Evolutionary conservation across 164 flowering plant genomes (phyloP), one percentile per base, ranked within the genome.

Genomic region (Umbilicus rupestris): DNA sequence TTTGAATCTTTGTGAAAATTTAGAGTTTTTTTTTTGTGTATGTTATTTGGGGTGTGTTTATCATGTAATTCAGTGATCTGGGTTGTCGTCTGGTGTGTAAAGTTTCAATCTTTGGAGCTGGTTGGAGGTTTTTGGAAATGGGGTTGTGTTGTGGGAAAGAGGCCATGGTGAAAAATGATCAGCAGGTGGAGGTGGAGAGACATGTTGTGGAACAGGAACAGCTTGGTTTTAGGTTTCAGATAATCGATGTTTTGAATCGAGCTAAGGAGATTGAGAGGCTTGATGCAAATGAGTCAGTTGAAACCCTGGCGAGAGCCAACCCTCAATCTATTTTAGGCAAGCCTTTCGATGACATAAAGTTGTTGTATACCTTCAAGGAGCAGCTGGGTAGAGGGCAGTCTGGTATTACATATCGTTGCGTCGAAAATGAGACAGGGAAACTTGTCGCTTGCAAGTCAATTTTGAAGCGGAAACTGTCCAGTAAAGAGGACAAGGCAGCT

Each of bases 111-210:
- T 49, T 49, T 49, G 22, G 55, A 1, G 24, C 20, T 20, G 11
- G 26, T 1, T 49, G 20, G 22, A 12, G 55, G 12, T 49, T 49
- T 49, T n/a, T 20, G 7, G 55, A n/a, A 55, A 55, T 55, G 60
- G 60, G 60, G 31, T 26, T 28, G 60, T 55, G 60, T 28, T 55
- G 60, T 55, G 60, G 60, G 60, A 55, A 55, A 28, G 60, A 55
- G 33, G 60, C 60, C 1, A 12, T 55, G 60, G 28, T 33, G 5
- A 11, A 55, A 55, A 55, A n/a, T 28, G 33, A 55, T 55, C 60
- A 15, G 29, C 31, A 50, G 57, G 19, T 16, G 0, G 52, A 52
- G 58, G 15, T 14, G 12, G 60, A 28, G 33, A 55, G 60, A 14
- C 60, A 26, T 55, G 60, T 28, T 26, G 60, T 14, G 33, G 17